Evolutionary conservation across 208 protist species (phyloP).

Genomic region (Zelonia costaricensis): DNA sequence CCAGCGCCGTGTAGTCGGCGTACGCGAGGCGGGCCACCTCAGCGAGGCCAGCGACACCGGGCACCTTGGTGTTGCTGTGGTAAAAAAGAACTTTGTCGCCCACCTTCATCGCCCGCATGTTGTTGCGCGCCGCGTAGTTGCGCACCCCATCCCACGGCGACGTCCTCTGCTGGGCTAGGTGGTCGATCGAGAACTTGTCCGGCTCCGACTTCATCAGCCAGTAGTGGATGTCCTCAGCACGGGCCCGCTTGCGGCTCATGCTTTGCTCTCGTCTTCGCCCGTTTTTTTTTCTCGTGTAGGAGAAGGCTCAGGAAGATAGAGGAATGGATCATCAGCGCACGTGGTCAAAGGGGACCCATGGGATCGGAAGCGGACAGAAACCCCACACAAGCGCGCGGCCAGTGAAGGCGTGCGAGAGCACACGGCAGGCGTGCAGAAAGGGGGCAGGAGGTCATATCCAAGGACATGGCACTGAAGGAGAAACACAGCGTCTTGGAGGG

Average conservation of each 20-base stretch:
- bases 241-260: conserved; percentile 49
- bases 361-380: too few species aligned
- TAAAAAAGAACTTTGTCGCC: conserved; percentile 86
- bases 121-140: conserved; percentile 85
- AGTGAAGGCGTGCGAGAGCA: too few species aligned
- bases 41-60: conserved; percentile 76
- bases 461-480: too few species aligned
- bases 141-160: conserved; percentile 88
- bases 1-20: conserved; percentile 77
- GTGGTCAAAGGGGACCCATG: too few species aligned
- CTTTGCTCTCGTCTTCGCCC: too few species aligned
- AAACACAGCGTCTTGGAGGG: too few species aligned
- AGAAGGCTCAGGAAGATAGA: neutral
- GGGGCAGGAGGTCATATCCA: too few species aligned
- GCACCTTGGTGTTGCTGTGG: conserved; percentile 83
- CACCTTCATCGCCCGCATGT: conserved; percentile 81
- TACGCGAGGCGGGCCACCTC: conserved; percentile 58
- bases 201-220: conserved; percentile 91
- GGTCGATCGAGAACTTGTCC: conserved; percentile 79
- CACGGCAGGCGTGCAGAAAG: too few species aligned
- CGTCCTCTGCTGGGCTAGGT: conserved; percentile 43
- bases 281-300: neutral
- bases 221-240: conserved; percentile 43
- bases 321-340: too few species aligned
- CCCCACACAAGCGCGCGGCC: too few species aligned